Percentiles rank a stretch among this genome's conserved stretches.
Evolutionary conservation across 148 eudicot species (phyloP).

Genomic region (Hydrangea macrophylla): DNA sequence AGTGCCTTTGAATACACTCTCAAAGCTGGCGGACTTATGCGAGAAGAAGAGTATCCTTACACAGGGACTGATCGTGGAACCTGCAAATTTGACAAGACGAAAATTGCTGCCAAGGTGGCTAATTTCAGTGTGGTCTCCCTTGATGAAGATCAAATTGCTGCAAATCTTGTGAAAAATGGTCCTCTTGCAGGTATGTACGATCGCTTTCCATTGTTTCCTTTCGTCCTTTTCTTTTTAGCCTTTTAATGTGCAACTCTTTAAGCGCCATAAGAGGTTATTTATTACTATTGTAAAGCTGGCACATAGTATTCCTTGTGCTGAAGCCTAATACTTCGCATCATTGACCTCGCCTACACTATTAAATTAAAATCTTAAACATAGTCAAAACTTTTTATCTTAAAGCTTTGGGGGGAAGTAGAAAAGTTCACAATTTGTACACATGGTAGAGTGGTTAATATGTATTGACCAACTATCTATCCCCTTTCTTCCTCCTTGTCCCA

Average conservation of each 20-base stretch:
- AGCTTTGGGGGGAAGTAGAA: no score
- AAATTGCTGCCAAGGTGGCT: slow-evolving; percentile 54
- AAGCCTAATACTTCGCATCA: no score
- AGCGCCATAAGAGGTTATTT: no score
- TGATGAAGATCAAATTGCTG: slow-evolving; percentile 67
- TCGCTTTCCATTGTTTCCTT: not conserved
- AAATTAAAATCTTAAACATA: no score
- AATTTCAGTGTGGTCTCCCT: slow-evolving; percentile 62
- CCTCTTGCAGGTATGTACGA: slow-evolving; percentile 56
- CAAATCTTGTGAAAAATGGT: slow-evolving; percentile 65
- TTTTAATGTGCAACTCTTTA: not conserved
- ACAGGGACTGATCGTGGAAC: slow-evolving; percentile 40
- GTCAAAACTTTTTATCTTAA: no score
- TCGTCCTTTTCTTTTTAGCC: not conserved
- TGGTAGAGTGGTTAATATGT: no score
- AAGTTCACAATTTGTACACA: no score
- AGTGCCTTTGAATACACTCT: slow-evolving; percentile 69
- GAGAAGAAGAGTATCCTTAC: slow-evolving; percentile 65
- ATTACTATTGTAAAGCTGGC: no score
- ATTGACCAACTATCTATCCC: no score
- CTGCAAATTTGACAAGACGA: slow-evolving; percentile 63
- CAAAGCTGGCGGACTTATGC: slow-evolving; percentile 61
- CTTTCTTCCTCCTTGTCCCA: no score
- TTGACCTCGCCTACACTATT: no score
- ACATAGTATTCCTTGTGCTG: no score